phyloP scores from a whole-genome alignment of 2,329 filamentous ascomycete genomes.

The Colletotrichum magnum region DNA sequence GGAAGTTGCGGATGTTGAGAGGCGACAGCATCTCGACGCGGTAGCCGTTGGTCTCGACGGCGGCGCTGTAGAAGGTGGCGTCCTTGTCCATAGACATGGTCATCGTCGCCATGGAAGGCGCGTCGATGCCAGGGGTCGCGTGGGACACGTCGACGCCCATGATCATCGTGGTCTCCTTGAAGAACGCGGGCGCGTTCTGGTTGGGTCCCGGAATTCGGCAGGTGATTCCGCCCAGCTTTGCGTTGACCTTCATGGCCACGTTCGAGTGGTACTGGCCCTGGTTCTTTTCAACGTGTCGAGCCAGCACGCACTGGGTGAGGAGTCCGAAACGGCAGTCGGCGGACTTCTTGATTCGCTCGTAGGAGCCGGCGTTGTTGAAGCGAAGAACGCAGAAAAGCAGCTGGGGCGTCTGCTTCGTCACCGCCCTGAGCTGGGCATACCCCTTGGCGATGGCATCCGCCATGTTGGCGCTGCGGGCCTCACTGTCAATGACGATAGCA shows the following conservation, averaged over 20 bases:
- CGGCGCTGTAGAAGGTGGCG: conserved; percentile 82
- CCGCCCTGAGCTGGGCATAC: conserved; percentile 68
- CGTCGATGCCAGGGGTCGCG: conserved; percentile 74
- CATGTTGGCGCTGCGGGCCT: conserved; percentile 53
- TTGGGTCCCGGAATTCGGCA: conserved; percentile 54
- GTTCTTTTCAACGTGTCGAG: conserved; percentile 76
- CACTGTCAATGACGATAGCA: conserved; percentile 50
- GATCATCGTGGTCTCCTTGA: conserved; percentile 61
- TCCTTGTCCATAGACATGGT: conserved; percentile 83
- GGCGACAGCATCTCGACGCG: conserved; percentile 84
- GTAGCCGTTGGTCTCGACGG: conserved; percentile 86
- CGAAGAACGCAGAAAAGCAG: conserved; percentile 85
- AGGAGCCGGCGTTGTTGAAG: conserved; percentile 78
- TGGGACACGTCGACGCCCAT: conserved; percentile 95
- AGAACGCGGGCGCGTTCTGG: conserved; percentile 52
- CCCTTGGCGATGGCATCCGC: conserved; percentile 69
- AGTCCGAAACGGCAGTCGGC: conserved; percentile 89
- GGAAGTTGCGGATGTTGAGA: conserved; percentile 75
- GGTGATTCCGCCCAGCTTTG: conserved; percentile 91
- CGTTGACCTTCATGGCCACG: conserved; percentile 96
- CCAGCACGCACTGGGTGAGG: conserved; percentile 85
- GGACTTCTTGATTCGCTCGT: conserved; percentile 90
- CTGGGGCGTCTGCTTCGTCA: conserved; percentile 73
- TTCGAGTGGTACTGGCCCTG: conserved; percentile 92
- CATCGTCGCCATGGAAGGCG: conserved; percentile 88